Conservation (phyloP, 768 basidiomycete species). For the Agrocybe pediades region DNA sequence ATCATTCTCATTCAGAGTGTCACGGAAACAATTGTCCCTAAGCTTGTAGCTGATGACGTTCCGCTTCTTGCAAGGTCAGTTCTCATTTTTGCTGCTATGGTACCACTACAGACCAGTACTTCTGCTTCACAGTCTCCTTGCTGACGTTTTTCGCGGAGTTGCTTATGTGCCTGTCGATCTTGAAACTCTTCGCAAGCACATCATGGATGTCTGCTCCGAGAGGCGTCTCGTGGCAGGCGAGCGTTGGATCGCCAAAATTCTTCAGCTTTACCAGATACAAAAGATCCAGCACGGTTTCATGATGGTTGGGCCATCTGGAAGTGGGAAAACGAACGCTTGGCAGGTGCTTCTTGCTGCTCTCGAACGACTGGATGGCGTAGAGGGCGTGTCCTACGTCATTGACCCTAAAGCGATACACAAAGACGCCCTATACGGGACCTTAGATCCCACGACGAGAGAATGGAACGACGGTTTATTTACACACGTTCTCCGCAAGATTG, state of each 20-base stretch:
- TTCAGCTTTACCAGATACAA: conserved; percentile 98
- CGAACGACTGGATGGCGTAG: conserved; percentile 87
- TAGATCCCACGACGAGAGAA: conserved; percentile 96
- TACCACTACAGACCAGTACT: conserved; percentile 5
- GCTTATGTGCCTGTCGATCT: conserved; percentile 90
- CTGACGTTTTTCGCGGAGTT: conserved; percentile 97
- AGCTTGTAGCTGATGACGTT: conserved; percentile 96
- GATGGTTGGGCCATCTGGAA: conserved; percentile 99
- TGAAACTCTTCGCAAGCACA: conserved; percentile 81
- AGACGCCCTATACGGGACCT: conserved; percentile 94
- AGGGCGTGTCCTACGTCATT: conserved; percentile 95
- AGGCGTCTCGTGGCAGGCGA: conserved; percentile 85
- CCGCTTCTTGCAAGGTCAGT: conserved; percentile 87
- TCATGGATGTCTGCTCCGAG: conserved; percentile 84
- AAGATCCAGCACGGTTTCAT: conserved; percentile 99
- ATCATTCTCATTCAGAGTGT: conserved; percentile 98
- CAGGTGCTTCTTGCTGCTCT: conserved; percentile 88
- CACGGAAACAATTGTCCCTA: conserved; percentile 97
- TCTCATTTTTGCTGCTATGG: not conserved
- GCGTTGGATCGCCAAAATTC: conserved; percentile 91
- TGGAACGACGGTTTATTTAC: conserved; percentile 99
- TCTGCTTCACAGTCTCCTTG: conserved; percentile 63
- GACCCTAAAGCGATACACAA: conserved; percentile 99
- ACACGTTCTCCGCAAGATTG: conserved; percentile 95
- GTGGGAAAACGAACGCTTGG: conserved; percentile 97